Evolutionary conservation across 2,329 filamentous ascomycete genomes (phyloP).

Genomic region (Boeremia exigua): DNA sequence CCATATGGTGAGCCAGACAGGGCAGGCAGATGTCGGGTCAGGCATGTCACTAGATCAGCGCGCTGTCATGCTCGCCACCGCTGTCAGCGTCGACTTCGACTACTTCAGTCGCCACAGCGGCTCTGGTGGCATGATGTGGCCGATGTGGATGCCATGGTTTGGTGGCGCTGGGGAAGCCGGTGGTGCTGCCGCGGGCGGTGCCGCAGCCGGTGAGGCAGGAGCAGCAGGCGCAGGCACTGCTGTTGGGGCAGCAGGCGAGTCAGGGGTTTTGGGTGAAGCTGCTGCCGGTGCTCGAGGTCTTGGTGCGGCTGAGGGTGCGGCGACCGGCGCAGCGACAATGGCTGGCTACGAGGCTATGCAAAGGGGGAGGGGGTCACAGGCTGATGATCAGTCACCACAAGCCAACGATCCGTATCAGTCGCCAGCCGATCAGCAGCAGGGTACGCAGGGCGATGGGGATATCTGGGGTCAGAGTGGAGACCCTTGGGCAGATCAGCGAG

Average conservation of each 20-base stretch:
- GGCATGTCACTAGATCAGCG: slow-evolving; percentile 71
- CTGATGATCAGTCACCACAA: slow-evolving; percentile 39
- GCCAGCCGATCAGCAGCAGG: slow-evolving; percentile 28
- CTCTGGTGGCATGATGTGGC: slow-evolving; percentile 50
- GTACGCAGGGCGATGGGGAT: slow-evolving; percentile 29
- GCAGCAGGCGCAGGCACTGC: slow-evolving; percentile 41
- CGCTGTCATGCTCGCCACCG: slow-evolving; percentile 70
- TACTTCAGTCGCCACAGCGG: slow-evolving; percentile 69
- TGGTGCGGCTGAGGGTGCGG: slow-evolving; percentile 52
- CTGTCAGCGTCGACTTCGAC: slow-evolving; percentile 70
- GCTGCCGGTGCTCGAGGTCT: slow-evolving; percentile 49
- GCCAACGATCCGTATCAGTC: slow-evolving; percentile 30
- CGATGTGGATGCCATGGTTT: slow-evolving; percentile 62
- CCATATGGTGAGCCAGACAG: slow-evolving; percentile 50
- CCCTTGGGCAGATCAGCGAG: slow-evolving; percentile 29
- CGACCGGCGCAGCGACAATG: slow-evolving; percentile 63
- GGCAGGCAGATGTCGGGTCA: slow-evolving; percentile 34
- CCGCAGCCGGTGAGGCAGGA: slow-evolving; percentile 46
- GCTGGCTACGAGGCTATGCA: slow-evolving; percentile 70
- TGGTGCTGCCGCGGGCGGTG: slow-evolving; percentile 50
- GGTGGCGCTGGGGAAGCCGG: slow-evolving; percentile 40
- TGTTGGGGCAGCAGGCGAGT: slow-evolving; percentile 51
- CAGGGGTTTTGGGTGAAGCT: slow-evolving; percentile 56
- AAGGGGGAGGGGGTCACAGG: slow-evolving; percentile 49
- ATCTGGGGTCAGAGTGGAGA: slow-evolving; percentile 37